Evolutionary conservation across 805 yeast species (phyloP).

Genomic region (Metschnikowia borealis): DNA sequence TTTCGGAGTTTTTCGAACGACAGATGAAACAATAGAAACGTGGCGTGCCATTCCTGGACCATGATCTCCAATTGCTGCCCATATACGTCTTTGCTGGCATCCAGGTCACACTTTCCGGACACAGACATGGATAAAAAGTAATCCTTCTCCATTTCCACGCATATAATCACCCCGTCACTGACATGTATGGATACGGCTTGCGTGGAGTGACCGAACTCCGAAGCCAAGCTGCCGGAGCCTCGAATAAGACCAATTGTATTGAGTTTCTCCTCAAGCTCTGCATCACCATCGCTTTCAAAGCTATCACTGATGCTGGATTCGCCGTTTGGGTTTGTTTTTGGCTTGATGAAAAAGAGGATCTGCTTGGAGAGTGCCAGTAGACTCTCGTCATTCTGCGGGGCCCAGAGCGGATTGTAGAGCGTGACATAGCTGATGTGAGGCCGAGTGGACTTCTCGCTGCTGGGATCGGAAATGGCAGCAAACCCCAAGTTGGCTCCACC

Average conservation of each 20-base stretch:
- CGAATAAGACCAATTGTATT: constrained; percentile 33
- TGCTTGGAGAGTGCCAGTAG: constrained; percentile 31
- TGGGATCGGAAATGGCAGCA: constrained; percentile 3
- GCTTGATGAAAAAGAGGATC: constrained; percentile 28
- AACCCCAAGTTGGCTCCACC: constrained; percentile 14
- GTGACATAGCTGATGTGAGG: constrained; percentile 22
- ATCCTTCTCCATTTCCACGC: constrained; percentile 23
- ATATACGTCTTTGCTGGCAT: constrained; percentile 18
- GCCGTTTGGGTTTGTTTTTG: constrained; percentile 4
- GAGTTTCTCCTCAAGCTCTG: constrained; percentile 21
- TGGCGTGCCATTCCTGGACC: constrained; percentile 20
- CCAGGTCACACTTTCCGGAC: constrained; percentile 12
- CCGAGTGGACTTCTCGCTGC: constrained; percentile 1
- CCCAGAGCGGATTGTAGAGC: constrained; percentile 31
- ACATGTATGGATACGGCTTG: constrained; percentile 23
- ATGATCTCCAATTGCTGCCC: constrained; percentile 26
- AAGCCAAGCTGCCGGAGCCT: constrained; percentile 32
- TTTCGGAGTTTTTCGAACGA: constrained; percentile 18
- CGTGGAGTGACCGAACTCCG: constrained; percentile 19
- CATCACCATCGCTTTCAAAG: background rate
- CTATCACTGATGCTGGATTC: background rate
- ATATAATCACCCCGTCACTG: constrained; percentile 23
- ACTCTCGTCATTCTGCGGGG: constrained; percentile 23
- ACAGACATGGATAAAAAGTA: constrained; percentile 28
- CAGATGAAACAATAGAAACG: constrained; percentile 27